These are phyloP conservation scores for Globisporangium heterothallicum DNA, from an alignment of 352 stramenopile genomes.

Conservation along the genomic window DNA sequence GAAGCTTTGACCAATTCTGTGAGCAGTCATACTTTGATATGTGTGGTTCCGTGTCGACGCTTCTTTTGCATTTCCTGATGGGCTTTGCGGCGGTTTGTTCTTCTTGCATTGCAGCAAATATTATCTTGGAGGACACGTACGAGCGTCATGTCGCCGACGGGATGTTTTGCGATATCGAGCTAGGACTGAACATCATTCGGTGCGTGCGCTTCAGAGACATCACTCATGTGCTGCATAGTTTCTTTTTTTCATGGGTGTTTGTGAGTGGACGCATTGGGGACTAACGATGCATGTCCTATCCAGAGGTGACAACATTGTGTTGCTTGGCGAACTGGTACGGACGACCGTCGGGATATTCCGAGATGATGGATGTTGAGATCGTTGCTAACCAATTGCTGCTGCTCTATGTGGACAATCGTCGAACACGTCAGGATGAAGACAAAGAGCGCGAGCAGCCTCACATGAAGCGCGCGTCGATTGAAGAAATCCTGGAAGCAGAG, in stretches of 20 bases:
- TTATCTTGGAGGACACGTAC: conserved; percentile 95
- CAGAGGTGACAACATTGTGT: conserved; percentile 85
- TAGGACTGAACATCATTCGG: conserved; percentile 96
- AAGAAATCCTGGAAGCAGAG: conserved; percentile 80
- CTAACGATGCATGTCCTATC: too few species aligned
- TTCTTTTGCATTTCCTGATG: too few species aligned
- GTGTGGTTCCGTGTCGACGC: conserved; percentile 14
- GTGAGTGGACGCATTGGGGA: not conserved
- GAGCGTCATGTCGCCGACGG: conserved; percentile 83
- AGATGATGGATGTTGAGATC: not conserved
- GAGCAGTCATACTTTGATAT: too few species aligned
- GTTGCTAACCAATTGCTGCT: not conserved
- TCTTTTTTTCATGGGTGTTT: not conserved
- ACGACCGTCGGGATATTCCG: too few species aligned
- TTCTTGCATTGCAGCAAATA: conserved; percentile 89
- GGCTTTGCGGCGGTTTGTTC: not conserved
- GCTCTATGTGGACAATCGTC: not conserved
- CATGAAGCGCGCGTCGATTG: conserved; percentile 72
- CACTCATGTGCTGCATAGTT: not conserved
- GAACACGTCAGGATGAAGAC: conserved; percentile 45
- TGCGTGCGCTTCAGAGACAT: conserved; percentile 21
- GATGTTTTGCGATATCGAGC: conserved; percentile 93
- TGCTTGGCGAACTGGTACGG: conserved; percentile 78
- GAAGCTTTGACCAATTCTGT: conserved; percentile 89
- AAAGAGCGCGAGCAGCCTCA: conserved; percentile 81